Evolutionary conservation across 164 flowering plant genomes (phyloP), one percentile per base, ranked within the genome.

Genomic region (Piper longum): DNA sequence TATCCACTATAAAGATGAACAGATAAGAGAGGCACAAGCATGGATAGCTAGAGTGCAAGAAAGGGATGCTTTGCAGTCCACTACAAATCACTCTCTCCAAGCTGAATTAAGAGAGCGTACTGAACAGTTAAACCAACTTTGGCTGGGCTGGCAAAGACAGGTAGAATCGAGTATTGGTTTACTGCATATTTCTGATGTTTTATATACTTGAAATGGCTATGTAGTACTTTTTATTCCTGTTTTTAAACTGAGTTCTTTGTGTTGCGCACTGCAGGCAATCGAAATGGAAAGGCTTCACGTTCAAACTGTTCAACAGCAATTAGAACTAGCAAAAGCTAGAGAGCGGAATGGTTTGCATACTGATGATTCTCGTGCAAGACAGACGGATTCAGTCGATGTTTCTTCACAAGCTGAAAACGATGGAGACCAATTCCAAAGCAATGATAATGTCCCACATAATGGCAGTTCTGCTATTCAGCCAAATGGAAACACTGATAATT

Each of bases 101-200:
- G 81, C 85, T 61, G 97, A 92, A 69, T 70, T 89, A 61, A 77
- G 85, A 42, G 97, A 89, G 41, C 89, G 96, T 9, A 81, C 88
- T 1, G 98, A 92, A 64, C 93, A 86, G 56, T 86, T 81, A 70
- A 85, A 85, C 65, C 97, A 92, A 73, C 84, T 89, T 40, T 89
- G 96, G 96, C 61, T 78, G 70, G 87, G 79, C 63, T 92, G 85
- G 69, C 97, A 88, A 70, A 79, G 91, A 85, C 98, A 92, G 96
- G 98, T 91, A 67, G 62, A 56, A 44, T 44, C 40, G 18, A 19
- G 13, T 42, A 18, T 48, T 4, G 7, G 8, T 41, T 60, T 40
- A 60, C 6, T 41, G 14, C 12, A 0, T 12, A 9, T 40, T 42
- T 5, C 16, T 44, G 14, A 40, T 1, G 13, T 3, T 36, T 16